Conservation (phyloP, 2,329 filamentous ascomycete species). For the Pestalotiopsis sp. region DNA sequence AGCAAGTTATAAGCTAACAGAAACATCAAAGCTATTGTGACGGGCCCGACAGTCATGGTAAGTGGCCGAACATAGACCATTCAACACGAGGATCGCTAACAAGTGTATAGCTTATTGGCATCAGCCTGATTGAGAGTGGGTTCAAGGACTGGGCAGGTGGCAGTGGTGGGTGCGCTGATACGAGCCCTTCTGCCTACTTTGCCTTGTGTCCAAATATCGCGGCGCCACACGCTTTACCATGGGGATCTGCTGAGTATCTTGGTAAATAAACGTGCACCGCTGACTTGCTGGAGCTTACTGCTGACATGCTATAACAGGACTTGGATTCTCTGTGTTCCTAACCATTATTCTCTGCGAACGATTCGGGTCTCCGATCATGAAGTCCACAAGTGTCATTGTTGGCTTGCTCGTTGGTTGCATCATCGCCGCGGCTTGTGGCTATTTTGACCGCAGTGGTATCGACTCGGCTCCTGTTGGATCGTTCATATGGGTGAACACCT, state of each 20-base stretch:
- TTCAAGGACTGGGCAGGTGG: conserved; percentile 82
- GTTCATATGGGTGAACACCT: conserved; percentile 81
- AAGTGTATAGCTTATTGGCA: conserved; percentile 62
- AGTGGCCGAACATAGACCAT: neutral
- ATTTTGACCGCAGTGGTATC: conserved; percentile 76
- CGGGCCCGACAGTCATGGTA: conserved; percentile 59
- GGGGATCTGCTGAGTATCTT: conserved; percentile 80
- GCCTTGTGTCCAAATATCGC: conserved; percentile 66
- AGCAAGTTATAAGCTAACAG: neutral
- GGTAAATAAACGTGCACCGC: conserved; percentile 39
- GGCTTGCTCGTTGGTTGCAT: conserved; percentile 78
- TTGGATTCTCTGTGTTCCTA: conserved; percentile 80
- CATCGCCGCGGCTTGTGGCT: conserved; percentile 76
- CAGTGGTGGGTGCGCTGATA: conserved; percentile 58
- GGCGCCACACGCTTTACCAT: conserved; percentile 73
- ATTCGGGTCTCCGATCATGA: conserved; percentile 84
- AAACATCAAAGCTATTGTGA: conserved; percentile 59
- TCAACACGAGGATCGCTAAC: neutral
- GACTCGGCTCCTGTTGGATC: conserved; percentile 70
- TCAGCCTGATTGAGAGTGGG: conserved; percentile 71
- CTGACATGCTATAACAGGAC: conserved; percentile 32
- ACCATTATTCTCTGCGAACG: conserved; percentile 81
- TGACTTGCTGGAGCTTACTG: too few species aligned
- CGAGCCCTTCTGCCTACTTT: conserved; percentile 58
- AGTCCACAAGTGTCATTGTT: conserved; percentile 75